Conservation (phyloP, 768 basidiomycete species). For the Leccinum variicolor region DNA sequence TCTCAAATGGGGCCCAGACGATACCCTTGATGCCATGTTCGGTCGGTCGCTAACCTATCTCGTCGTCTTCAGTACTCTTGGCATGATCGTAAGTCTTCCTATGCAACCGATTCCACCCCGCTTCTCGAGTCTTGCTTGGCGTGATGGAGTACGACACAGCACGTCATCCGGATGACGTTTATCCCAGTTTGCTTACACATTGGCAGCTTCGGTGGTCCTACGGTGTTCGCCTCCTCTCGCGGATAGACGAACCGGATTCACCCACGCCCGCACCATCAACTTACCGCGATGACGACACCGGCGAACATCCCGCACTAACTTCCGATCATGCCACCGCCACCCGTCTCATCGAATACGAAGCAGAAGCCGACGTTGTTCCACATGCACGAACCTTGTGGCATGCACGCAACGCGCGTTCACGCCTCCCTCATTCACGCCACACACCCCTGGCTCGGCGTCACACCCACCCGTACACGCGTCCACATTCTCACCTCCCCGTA, state of each 20-base stretch:
- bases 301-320: not conserved
- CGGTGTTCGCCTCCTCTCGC: slow-evolving; percentile 78
- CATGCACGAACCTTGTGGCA: not conserved
- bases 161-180: not conserved
- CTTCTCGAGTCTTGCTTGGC: not conserved
- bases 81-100: slow-evolving; percentile 75
- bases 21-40: slow-evolving; percentile 85
- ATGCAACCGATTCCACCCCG: too few relatives aligned
- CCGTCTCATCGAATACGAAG: slow-evolving; percentile 11
- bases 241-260: slow-evolving; percentile 30
- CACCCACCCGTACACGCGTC: not conserved
- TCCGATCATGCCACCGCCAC: not conserved
- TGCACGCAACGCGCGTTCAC: not conserved
- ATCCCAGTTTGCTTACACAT: not conserved
- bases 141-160: not conserved
- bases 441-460: not conserved
- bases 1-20: slow-evolving; percentile 77
- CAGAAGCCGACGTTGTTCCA: not conserved
- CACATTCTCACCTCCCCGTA: slow-evolving; percentile 17
- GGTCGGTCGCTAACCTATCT: slow-evolving; percentile 88
- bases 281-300: slow-evolving; percentile 12
- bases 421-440: not conserved
- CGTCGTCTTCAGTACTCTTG: slow-evolving; percentile 90
- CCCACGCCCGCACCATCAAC: not conserved
- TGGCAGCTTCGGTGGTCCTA: slow-evolving; percentile 86